Evolutionary conservation across 2,329 filamentous ascomycete genomes (phyloP).

Genomic region (Monilinia fructigena): DNA sequence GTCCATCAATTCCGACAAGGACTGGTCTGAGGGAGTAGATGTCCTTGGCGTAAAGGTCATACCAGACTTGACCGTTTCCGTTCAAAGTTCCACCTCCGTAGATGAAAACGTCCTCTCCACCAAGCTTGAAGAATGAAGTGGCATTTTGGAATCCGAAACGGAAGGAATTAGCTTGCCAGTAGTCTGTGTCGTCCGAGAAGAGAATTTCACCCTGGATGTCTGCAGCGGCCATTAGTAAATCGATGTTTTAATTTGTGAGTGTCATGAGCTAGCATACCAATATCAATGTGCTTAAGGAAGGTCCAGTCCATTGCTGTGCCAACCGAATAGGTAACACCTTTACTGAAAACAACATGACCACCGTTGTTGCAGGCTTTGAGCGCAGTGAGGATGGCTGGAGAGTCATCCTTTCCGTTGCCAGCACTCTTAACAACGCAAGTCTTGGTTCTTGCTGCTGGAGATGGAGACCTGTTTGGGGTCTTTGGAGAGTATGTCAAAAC

Average conservation of each 20-base stretch:
- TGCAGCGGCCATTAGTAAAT: slow-evolving; percentile 32
- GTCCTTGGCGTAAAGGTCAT: slow-evolving; percentile 53
- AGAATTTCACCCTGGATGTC: slow-evolving; percentile 59
- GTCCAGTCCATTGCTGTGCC: slow-evolving; percentile 64
- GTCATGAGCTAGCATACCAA: slow-evolving; percentile 45
- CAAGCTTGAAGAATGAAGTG: slow-evolving; percentile 65
- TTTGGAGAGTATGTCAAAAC: slow-evolving; percentile 32
- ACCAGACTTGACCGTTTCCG: slow-evolving; percentile 65
- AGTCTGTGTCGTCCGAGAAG: slow-evolving; percentile 66
- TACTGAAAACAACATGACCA: slow-evolving; percentile 55
- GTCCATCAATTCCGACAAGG: slow-evolving; percentile 55
- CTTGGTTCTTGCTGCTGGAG: slow-evolving; percentile 29
- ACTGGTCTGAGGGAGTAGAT: slow-evolving; percentile 59
- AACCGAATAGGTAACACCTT: slow-evolving; percentile 57
- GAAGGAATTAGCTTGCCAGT: slow-evolving; percentile 66
- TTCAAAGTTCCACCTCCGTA: slow-evolving; percentile 64
- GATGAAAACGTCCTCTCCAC: slow-evolving; percentile 64
- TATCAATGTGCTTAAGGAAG: slow-evolving; percentile 61
- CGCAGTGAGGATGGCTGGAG: slow-evolving; percentile 51
- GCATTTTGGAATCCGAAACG: slow-evolving; percentile 64
- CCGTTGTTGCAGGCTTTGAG: slow-evolving; percentile 60
- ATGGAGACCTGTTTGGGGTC: slow-evolving; percentile 27
- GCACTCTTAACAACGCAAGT: slow-evolving; percentile 37
- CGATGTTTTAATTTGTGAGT: neutral
- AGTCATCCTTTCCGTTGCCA: slow-evolving; percentile 39